phyloP scores from a whole-genome alignment of 2,329 filamentous ascomycete species.

The Fusarium heterosporum region DNA sequence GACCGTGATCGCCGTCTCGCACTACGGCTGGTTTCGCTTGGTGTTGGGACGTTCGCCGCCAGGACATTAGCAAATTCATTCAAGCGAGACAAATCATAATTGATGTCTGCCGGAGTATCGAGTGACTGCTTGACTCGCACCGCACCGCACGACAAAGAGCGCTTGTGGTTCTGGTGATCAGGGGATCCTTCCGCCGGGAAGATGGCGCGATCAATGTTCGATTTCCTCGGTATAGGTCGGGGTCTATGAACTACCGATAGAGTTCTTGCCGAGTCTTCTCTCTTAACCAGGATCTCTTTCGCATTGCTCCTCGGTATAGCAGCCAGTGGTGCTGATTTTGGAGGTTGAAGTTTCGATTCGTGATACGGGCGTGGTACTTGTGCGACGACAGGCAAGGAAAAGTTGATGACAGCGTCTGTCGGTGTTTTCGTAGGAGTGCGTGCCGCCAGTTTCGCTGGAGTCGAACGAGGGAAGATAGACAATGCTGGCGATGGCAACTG shows the following conservation, averaged over 20 bases:
- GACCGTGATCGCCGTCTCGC: constrained; percentile 46
- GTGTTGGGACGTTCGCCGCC: constrained; percentile 13
- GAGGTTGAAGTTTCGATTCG: constrained; percentile 16
- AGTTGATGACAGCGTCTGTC: constrained; percentile 35
- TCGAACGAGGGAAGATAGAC: constrained; percentile 26
- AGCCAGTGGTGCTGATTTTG: constrained; percentile 37
- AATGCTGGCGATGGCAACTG: constrained; percentile 44
- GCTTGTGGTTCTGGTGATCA: constrained; percentile 56
- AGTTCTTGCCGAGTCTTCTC: constrained; percentile 13
- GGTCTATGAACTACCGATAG: constrained; percentile 63
- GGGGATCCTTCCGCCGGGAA: constrained; percentile 59
- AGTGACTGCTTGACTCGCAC: constrained; percentile 61
- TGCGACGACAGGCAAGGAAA: constrained; percentile 40
- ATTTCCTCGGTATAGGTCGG: constrained; percentile 65
- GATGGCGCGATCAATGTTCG: constrained; percentile 59
- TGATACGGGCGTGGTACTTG: constrained; percentile 47
- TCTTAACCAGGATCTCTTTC: constrained; percentile 24
- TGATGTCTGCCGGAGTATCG: constrained; percentile 61
- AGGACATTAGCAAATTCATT: constrained; percentile 53
- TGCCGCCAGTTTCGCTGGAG: neutral
- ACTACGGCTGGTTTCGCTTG: constrained; percentile 24
- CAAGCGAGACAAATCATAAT: constrained; percentile 56
- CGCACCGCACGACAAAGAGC: constrained; percentile 64
- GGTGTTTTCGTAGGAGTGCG: constrained; percentile 14
- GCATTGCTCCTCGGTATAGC: constrained; percentile 34